Conservation (phyloP, 495 filamentous ascomycete genomes). For the Aspergillus kassunensis region DNA sequence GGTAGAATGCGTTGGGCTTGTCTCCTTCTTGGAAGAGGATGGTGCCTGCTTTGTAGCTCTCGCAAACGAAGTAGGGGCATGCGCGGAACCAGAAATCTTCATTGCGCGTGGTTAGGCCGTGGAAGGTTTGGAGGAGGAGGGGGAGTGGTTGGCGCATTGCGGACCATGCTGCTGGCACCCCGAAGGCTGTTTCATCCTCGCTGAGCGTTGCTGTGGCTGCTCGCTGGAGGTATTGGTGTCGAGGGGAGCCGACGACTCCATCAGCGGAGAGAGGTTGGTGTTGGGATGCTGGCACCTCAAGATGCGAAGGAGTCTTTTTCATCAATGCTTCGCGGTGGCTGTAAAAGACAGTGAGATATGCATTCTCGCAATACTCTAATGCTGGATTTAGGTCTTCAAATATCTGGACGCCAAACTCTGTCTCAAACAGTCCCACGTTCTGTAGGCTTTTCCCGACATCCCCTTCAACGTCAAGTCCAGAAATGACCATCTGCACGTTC, state of each 20-base stretch:
- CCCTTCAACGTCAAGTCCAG: conserved; percentile 67
- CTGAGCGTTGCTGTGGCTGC: conserved; percentile 70
- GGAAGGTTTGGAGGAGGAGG: conserved; percentile 88
- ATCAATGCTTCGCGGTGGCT: conserved; percentile 41
- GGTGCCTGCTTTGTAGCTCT: conserved; percentile 61
- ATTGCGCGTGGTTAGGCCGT: conserved; percentile 67
- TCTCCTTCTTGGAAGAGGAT: conserved; percentile 73
- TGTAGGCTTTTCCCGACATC: conserved; percentile 72
- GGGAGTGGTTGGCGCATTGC: conserved; percentile 84
- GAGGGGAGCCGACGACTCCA: conserved; percentile 67
- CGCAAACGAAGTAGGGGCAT: conserved; percentile 65
- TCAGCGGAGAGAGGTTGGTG: conserved; percentile 29
- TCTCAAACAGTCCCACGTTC: conserved; percentile 72
- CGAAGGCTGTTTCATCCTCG: conserved; percentile 49
- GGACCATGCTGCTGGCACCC: conserved; percentile 59
- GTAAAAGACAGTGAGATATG: conserved; percentile 84
- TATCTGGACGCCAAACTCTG: conserved; percentile 64
- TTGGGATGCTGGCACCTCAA: conserved; percentile 51
- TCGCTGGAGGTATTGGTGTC: conserved; percentile 69
- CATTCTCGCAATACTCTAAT: conserved; percentile 91
- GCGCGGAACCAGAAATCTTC: conserved; percentile 93
- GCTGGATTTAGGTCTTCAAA: conserved; percentile 90
- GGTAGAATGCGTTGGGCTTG: conserved; percentile 72
- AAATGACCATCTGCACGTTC: conserved; percentile 74
- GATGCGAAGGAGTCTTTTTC: conserved; percentile 24